These are phyloP conservation scores for Aspergillus bridgeri DNA, from an alignment of 495 filamentous ascomycete genomes.

Conservation along the genomic window DNA sequence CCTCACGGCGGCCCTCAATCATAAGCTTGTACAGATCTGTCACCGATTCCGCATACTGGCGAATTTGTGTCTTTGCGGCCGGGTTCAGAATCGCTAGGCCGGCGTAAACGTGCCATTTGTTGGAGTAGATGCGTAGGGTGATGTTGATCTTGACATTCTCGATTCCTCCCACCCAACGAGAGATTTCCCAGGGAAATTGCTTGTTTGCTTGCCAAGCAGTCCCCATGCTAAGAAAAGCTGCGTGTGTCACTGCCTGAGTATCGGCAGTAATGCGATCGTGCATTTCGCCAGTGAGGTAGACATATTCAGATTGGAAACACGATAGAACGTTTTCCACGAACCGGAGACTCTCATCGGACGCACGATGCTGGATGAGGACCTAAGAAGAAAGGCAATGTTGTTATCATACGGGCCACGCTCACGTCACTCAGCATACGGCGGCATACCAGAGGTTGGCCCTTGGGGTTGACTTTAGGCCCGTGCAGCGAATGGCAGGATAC, in stretches of 20 bases:
- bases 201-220: slow-evolving; percentile 90
- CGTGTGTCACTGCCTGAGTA: slow-evolving; percentile 96
- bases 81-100: slow-evolving; percentile 96
- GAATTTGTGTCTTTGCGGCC: slow-evolving; percentile 83
- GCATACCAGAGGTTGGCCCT: slow-evolving; percentile 77
- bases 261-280: slow-evolving; percentile 98
- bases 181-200: slow-evolving; percentile 94
- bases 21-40: slow-evolving; percentile 97
- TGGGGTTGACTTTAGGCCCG: slow-evolving; percentile 83
- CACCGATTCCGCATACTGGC: slow-evolving; percentile 86
- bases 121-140: slow-evolving; percentile 92
- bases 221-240: slow-evolving; percentile 95
- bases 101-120: slow-evolving; percentile 99
- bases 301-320: slow-evolving; percentile 77
- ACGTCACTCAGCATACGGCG: neutral
- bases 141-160: slow-evolving; percentile 99
- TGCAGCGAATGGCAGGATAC: slow-evolving; percentile 97
- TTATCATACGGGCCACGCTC: slow-evolving; percentile 13
- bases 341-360: slow-evolving; percentile 67
- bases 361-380: slow-evolving; percentile 89
- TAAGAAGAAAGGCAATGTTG: slow-evolving; percentile 23
- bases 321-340: slow-evolving; percentile 78
- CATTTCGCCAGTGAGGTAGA: slow-evolving; percentile 77
- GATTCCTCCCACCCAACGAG: slow-evolving; percentile 91
- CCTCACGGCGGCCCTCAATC: slow-evolving; percentile 75